Conservation (phyloP, 345 rosid species). For the Eucalyptus camaldulensis region DNA sequence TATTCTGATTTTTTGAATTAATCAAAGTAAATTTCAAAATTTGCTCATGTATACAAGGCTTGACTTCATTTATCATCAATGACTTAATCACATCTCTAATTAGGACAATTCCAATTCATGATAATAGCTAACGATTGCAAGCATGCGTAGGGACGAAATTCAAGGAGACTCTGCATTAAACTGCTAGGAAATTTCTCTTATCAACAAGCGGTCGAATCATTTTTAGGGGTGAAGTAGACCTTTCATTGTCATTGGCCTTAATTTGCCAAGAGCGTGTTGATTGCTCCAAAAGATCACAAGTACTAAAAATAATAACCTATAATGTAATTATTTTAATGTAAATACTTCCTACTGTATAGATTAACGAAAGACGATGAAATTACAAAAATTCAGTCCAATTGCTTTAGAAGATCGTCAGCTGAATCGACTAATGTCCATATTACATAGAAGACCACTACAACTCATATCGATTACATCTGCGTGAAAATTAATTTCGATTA, state of each 20-base stretch:
- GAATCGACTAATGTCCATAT: neutral
- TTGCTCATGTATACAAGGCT: neutral
- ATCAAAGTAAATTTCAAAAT: neutral
- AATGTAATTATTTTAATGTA: neutral
- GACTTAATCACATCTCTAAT: neutral
- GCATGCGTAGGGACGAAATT: neutral
- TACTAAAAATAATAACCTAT: neutral
- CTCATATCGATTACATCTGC: neutral
- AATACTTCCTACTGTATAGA: neutral
- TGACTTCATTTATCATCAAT: neutral
- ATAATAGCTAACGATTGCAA: neutral
- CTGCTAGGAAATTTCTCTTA: neutral
- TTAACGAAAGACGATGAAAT: neutral
- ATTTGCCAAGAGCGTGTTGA: neutral
- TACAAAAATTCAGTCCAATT: neutral
- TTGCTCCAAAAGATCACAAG: neutral
- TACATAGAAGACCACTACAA: accelerated
- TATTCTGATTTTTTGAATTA: neutral
- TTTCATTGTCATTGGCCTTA: neutral
- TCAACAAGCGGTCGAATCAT: neutral
- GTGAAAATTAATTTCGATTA: neutral
- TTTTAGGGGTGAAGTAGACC: neutral
- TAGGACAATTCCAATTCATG: neutral
- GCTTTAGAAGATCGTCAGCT: neutral
- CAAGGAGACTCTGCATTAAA: neutral